A percentile compares a stretch with the other conserved stretches of the same genome.
Conservation (phyloP, 352 stramenopile species). For the Peronospora belbahrii region DNA sequence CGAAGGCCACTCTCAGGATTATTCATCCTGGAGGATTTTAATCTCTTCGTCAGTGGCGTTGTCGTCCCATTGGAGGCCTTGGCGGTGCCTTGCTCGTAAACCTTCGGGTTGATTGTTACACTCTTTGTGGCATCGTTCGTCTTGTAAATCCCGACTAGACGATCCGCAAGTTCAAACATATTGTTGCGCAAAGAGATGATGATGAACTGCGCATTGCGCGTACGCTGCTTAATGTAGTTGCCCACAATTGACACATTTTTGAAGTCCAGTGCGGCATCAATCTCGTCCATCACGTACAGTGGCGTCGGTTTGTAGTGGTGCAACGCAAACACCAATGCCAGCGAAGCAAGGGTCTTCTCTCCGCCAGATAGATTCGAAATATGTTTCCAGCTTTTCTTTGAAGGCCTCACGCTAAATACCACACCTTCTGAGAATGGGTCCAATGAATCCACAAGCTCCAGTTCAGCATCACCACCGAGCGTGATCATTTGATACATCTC, state of each 20-base stretch:
- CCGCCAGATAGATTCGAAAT: slow-evolving; percentile 98
- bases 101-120: slow-evolving; percentile 97
- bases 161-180: slow-evolving; percentile 99
- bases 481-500: slow-evolving; percentile 99
- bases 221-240: slow-evolving; percentile 99
- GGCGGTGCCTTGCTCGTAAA: slow-evolving; percentile 48
- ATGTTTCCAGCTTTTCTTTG: slow-evolving; percentile 99
- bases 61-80: slow-evolving; percentile 10
- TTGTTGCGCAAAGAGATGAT: slow-evolving; percentile 99
- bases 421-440: slow-evolving; percentile 99
- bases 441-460: slow-evolving; percentile 98
- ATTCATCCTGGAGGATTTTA: slow-evolving; percentile 16
- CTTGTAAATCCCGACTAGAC: slow-evolving; percentile 99
- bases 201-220: slow-evolving; percentile 99
- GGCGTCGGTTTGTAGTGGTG: slow-evolving; percentile 99
- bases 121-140: slow-evolving; percentile 98
- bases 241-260: slow-evolving; percentile 99
- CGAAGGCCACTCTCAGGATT: slow-evolving; percentile 17
- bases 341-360: slow-evolving; percentile 97
- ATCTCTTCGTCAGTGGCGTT: slow-evolving; percentile 16
- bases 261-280: slow-evolving; percentile 94
- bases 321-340: slow-evolving; percentile 99
- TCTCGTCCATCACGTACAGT: slow-evolving; percentile 98
- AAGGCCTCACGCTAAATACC: slow-evolving; percentile 97
- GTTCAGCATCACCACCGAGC: slow-evolving; percentile 94